These are phyloP conservation scores for Pseudogymnoascus sp. DNA, from an alignment of 2,329 filamentous ascomycete genomes.

Conservation along the genomic window DNA sequence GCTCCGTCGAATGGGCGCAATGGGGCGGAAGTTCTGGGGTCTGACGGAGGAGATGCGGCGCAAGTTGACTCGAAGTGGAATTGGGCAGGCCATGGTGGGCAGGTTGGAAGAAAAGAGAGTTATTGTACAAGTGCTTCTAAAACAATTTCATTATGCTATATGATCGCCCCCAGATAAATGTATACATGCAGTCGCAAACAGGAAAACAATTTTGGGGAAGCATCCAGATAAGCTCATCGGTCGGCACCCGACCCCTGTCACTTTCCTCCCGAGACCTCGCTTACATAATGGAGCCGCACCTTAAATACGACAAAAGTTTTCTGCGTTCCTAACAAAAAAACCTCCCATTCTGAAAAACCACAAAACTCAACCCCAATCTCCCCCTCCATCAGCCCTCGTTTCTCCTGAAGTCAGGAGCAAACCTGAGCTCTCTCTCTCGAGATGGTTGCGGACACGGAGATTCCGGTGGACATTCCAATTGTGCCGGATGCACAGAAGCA, in stretches of 20 bases:
- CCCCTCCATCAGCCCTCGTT: not conserved
- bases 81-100: not conserved
- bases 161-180: not conserved
- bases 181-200: not conserved
- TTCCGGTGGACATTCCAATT: not conserved
- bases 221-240: not conserved
- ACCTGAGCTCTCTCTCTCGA: not conserved
- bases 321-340: not conserved
- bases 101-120: not conserved
- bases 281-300: conserved; percentile 9
- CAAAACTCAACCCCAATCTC: not conserved
- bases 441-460: not conserved
- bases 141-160: not conserved
- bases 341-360: not conserved
- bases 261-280: not conserved
- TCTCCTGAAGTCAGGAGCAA: conserved; percentile 3
- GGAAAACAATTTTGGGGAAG: not conserved
- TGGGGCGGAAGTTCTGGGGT: not conserved
- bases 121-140: not conserved
- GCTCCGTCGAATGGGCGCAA: conserved; percentile 30
- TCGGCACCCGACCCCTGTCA: not conserved
- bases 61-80: not conserved
- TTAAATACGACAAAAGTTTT: conserved; percentile 4
- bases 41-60: not conserved
- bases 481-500: not conserved